phyloP scores from a whole-genome alignment of 2,329 filamentous ascomycete species.

The Penicillium brevicompactum region DNA sequence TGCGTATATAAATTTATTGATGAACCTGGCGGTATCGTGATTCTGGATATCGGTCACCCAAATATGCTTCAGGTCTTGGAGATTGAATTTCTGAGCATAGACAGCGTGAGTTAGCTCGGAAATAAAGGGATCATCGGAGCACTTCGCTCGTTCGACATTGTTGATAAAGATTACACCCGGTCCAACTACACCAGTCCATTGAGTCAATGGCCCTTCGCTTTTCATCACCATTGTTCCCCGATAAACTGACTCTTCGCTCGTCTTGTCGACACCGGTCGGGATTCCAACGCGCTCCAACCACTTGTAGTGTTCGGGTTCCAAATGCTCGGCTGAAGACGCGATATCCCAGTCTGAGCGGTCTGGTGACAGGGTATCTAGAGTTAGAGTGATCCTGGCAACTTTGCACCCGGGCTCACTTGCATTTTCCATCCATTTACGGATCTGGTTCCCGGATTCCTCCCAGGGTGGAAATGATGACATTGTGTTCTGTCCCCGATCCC shows the following conservation, averaged over 20 bases:
- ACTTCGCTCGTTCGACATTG: background rate
- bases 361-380: background rate
- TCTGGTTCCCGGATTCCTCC: background rate
- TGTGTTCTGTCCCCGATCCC: background rate
- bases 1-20: background rate
- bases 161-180: constrained; percentile 6
- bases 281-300: background rate
- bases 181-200: constrained; percentile 1
- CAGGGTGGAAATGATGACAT: background rate
- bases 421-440: background rate
- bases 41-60: background rate
- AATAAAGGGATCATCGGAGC: background rate
- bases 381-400: background rate
- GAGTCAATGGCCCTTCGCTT: background rate
- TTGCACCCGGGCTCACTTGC: background rate
- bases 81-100: background rate
- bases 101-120: constrained; percentile 3
- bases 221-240: background rate
- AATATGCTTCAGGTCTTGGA: background rate
- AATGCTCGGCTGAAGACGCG: background rate
- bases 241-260: background rate
- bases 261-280: background rate
- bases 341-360: background rate
- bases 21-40: background rate
- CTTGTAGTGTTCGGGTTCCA: background rate